A percentile compares a stretch with the other conserved stretches of the same genome.
Evolutionary conservation across 768 basidiomycete genomes (phyloP).

Genomic region (Dacryopinax spathularia): DNA sequence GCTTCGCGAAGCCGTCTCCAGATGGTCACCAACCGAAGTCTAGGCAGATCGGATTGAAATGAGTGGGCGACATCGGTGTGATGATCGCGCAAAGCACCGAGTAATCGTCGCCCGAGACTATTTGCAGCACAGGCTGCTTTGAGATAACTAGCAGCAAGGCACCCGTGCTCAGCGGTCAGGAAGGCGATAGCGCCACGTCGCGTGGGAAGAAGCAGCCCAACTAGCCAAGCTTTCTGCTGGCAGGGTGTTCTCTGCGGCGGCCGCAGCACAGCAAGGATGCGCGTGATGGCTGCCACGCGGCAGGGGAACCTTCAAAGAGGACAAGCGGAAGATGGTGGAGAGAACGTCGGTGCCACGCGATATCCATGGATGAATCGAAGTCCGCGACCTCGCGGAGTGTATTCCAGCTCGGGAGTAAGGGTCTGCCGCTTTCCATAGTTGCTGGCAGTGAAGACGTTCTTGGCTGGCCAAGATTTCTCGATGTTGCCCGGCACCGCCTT

Average conservation of each 20-base stretch:
- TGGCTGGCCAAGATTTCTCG: not conserved
- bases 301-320: not conserved
- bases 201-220: not conserved
- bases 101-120: too few species aligned
- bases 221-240: not conserved
- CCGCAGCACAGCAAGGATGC: conserved; percentile 1
- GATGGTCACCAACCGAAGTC: not conserved
- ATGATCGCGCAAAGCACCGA: too few species aligned
- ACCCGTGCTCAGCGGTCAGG: too few species aligned
- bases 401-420: not conserved
- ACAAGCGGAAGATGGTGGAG: not conserved
- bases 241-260: not conserved
- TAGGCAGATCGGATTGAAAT: not conserved
- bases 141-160: not conserved
- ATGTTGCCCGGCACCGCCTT: not conserved
- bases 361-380: not conserved
- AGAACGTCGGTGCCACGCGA: not conserved
- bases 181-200: not conserved
- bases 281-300: not conserved
- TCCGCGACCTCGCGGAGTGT: not conserved
- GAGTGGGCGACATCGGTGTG: not conserved
- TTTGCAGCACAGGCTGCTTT: too few species aligned
- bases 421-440: not conserved
- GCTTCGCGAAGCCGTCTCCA: not conserved
- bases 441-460: not conserved